Conservation (phyloP, 345 rosid species). For the Combretum micranthum region DNA sequence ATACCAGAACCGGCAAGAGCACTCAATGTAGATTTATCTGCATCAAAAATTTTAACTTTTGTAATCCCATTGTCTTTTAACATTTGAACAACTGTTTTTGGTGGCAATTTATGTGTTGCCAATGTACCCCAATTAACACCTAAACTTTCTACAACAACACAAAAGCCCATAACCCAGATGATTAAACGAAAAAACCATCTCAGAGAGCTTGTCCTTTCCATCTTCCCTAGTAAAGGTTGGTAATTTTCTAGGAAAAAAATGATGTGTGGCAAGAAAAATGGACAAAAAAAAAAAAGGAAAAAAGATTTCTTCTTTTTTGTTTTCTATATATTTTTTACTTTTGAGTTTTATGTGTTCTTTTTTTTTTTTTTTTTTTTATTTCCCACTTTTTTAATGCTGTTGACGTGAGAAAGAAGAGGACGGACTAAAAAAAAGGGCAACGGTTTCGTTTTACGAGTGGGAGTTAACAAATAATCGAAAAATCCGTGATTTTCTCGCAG, state of each 20-base stretch:
- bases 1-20: constrained; percentile 34
- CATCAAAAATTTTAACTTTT: constrained; percentile 38
- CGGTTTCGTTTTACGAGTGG: too few species aligned
- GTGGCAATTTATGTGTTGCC: constrained; percentile 29
- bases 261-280: too few species aligned
- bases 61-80: constrained; percentile 29
- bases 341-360: too few species aligned
- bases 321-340: too few species aligned
- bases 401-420: too few species aligned
- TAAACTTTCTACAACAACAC: constrained; percentile 8
- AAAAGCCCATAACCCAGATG: neutral
- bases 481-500: too few species aligned
- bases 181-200: neutral
- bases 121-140: constrained; percentile 42
- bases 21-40: constrained; percentile 19
- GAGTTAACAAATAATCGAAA: too few species aligned
- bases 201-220: neutral
- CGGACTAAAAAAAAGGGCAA: too few species aligned
- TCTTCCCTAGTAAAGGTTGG: constrained; percentile 18
- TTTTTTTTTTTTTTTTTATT: too few species aligned
- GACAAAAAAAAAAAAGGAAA: too few species aligned
- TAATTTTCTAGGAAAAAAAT: neutral
- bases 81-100: constrained; percentile 30
- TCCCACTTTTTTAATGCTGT: too few species aligned
- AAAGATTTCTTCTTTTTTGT: too few species aligned